Conservation (phyloP, 495 filamentous ascomycete species). For the Opeltia flavorubescens region DNA sequence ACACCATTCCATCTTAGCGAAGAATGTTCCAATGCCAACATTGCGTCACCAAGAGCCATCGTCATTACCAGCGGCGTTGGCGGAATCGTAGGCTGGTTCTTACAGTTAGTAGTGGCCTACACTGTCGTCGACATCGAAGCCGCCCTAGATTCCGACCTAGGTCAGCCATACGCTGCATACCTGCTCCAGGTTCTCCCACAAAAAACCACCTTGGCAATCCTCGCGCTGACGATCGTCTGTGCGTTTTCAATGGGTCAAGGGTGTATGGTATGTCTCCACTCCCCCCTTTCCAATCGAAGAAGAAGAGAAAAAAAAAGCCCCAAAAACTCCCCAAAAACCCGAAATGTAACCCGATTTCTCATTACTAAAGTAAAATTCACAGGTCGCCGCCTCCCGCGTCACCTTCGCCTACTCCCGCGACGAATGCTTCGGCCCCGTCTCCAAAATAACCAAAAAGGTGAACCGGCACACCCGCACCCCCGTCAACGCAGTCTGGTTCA, state of each 20-base stretch:
- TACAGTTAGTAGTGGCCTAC: constrained; percentile 70
- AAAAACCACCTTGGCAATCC: constrained; percentile 49
- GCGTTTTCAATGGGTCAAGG: constrained; percentile 74
- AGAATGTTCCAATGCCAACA: constrained; percentile 63
- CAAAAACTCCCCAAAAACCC: too few species aligned
- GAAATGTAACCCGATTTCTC: too few species aligned
- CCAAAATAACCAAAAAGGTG: constrained; percentile 49
- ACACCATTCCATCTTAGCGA: constrained; percentile 63
- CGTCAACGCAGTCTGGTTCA: constrained; percentile 69
- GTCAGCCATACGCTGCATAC: constrained; percentile 67
- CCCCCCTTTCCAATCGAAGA: neutral
- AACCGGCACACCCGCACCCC: constrained; percentile 53
- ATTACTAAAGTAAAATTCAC: too few species aligned
- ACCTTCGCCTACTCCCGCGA: constrained; percentile 73
- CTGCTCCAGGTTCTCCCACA: constrained; percentile 55
- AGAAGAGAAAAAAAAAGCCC: too few species aligned
- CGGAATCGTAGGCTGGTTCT: constrained; percentile 57
- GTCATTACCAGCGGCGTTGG: constrained; percentile 55
- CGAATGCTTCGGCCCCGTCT: constrained; percentile 53
- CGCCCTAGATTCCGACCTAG: constrained; percentile 48
- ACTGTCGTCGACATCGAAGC: constrained; percentile 54
- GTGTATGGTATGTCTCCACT: constrained; percentile 41
- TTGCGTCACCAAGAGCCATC: constrained; percentile 66
- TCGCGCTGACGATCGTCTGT: constrained; percentile 58
- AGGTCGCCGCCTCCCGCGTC: constrained; percentile 56